Evolutionary conservation across 345 rosid species (phyloP).

Genomic region (Geranium rotundifolium): DNA sequence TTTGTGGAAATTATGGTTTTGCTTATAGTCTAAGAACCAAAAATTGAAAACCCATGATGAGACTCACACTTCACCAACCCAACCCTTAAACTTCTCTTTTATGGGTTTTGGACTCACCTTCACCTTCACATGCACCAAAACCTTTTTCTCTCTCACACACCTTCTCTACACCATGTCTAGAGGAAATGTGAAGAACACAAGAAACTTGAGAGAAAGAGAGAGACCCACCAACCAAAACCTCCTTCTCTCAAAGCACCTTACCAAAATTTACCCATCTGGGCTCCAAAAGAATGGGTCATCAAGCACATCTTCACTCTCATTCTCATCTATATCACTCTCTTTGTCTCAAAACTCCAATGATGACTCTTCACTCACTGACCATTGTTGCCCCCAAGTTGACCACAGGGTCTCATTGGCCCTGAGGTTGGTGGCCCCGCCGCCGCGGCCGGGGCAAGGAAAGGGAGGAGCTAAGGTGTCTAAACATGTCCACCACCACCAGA

Average conservation of each 20-base stretch:
- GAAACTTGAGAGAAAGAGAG: conserved; percentile 14
- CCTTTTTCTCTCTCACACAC: no score
- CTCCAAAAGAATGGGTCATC: conserved; percentile 25
- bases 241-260: conserved; percentile 46
- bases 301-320: conserved; percentile 68
- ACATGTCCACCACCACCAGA: conserved; percentile 1
- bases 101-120: background rate
- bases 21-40: conserved; percentile 27
- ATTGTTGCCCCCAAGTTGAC: conserved; percentile 33
- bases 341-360: conserved; percentile 66
- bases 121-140: background rate
- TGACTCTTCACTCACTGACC: conserved; percentile 55
- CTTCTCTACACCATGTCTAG: conserved; percentile 13
- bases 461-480: conserved; percentile 19
- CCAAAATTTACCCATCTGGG: conserved; percentile 71
- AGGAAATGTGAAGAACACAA: conserved; percentile 30
- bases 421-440: conserved; percentile 26
- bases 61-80: conserved; percentile 64
- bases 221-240: conserved; percentile 32
- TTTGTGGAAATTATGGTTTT: conserved; percentile 1
- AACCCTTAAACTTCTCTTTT: background rate
- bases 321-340: conserved; percentile 67
- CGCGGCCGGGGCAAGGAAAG: conserved; percentile 22
- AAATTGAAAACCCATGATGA: conserved; percentile 19
- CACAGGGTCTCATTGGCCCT: conserved; percentile 63